Base-by-base conservation (phyloP, 2,329 filamentous ascomycete species). In the Alternaria sp. region DNA sequence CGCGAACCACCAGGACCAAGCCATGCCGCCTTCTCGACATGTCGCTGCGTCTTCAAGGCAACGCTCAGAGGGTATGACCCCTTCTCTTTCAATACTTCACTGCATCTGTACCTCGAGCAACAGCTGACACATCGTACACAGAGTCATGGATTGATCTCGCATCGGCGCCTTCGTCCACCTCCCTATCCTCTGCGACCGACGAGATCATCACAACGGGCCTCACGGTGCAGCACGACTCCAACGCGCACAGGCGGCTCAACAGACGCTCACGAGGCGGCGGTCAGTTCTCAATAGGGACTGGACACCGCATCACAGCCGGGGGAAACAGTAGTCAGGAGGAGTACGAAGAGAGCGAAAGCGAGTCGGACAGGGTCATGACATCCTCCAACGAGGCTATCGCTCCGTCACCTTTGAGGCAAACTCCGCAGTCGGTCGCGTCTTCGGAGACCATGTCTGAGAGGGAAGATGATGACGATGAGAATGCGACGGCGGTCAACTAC, bases 81-180 rank as follows among this genome's bases (percentile, higher is more conserved):
- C 15, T 25, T 19, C 47, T 11, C 28, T 7, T 30, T 17, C 30
- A 44, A 17, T 46, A n/a, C 53, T 17, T 46, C 53, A 21, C 17
- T 40, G 25, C 17, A 17, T 17, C 13, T 30, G 26, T 45, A 44
- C 19, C 36, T 28, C 6, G 49, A 25, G 23, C 30, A 15, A 28
- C 15, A 46, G 62, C 71, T 76, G 46, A 76, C 61, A 54, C 36
- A 19, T 49, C 54, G n/a, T 50, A 5, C 61, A 21, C 84, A 94
- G 96, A 98, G 83, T 97, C 96, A 9, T 99, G 96, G 96, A 89
- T 98, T 72, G 95, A 99, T 79, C 89, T 99, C 64, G 89, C 91
- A 50, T 97, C 95, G 5, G 93, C 96, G 72, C 93, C 95, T 8
- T 97, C 95, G 0, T 97, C 95, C 3, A 97, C 95, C 3, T 97